Percentiles rank a stretch among this genome's conserved stretches.
Conservation (phyloP, 1,284 basidiomycete species). For the Chalciporus sp. region DNA sequence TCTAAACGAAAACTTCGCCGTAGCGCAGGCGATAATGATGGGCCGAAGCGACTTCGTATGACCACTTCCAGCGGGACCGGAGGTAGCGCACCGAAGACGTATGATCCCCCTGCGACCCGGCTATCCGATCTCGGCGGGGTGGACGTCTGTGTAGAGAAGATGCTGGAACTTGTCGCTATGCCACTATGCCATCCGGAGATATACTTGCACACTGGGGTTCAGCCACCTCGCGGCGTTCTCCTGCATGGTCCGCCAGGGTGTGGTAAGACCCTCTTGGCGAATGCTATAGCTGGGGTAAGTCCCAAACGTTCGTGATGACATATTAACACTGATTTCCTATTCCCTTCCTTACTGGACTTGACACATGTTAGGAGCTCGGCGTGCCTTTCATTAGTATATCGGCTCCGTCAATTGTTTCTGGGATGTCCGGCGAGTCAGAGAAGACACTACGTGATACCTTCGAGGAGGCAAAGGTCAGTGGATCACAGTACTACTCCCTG, state of each 20-base stretch:
- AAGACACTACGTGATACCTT: conserved; percentile 96
- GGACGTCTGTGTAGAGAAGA: conserved; percentile 84
- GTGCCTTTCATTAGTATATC: conserved; percentile 94
- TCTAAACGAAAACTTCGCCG: conserved; percentile 64
- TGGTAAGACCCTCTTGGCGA: conserved; percentile 91
- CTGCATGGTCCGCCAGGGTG: conserved; percentile 96
- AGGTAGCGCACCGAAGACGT: conserved; percentile 45
- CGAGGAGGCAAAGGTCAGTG: conserved; percentile 81
- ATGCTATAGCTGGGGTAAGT: conserved; percentile 91
- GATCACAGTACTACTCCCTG: background rate
- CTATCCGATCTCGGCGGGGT: conserved; percentile 90
- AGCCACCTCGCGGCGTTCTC: conserved; percentile 91
- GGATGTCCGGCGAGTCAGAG: conserved; percentile 98
- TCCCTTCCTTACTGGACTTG: background rate
- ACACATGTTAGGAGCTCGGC: conserved; percentile 69
- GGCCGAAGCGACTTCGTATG: conserved; percentile 50
- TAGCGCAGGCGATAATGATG: conserved; percentile 43
- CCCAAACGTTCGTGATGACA: background rate
- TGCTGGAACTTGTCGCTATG: conserved; percentile 94
- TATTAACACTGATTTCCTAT: conserved; percentile 9
- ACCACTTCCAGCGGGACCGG: conserved; percentile 34
- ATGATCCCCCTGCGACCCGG: conserved; percentile 68
- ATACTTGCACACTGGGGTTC: conserved; percentile 91
- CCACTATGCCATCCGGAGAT: conserved; percentile 95
- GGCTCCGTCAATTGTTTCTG: conserved; percentile 93